These are phyloP conservation scores for Teunomyces barrocoloradensis DNA, from an alignment of 805 yeast genomes.

Conservation along the genomic window DNA sequence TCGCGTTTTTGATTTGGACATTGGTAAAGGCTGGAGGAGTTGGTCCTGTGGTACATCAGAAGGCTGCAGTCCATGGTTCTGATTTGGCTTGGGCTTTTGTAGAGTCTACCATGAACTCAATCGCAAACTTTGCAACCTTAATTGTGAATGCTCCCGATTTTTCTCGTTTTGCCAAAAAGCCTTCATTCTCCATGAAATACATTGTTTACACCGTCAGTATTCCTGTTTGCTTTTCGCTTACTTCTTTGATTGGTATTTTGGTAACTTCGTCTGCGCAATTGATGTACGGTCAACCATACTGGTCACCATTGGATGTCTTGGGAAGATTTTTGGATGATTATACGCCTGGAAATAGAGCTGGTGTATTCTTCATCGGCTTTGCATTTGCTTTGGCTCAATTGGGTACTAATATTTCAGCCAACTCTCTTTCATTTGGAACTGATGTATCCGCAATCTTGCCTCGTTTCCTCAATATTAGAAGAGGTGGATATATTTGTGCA, in stretches of 20 bases:
- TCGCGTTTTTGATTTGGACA: conserved; percentile 83
- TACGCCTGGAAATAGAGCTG: conserved; percentile 65
- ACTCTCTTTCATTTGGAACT: conserved; percentile 69
- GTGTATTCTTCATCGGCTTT: conserved; percentile 70
- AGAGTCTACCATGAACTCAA: conserved; percentile 70
- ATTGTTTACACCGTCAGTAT: conserved; percentile 55
- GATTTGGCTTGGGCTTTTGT: conserved; percentile 83
- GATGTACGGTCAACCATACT: conserved; percentile 65
- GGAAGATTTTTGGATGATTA: conserved; percentile 52
- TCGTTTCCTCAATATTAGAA: conserved; percentile 63
- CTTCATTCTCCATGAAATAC: conserved; percentile 38
- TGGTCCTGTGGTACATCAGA: conserved; percentile 66
- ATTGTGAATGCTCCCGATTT: conserved; percentile 89
- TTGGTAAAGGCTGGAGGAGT: conserved; percentile 75
- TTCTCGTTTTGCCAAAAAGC: conserved; percentile 68
- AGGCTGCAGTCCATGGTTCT: conserved; percentile 48
- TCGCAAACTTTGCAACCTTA: conserved; percentile 87
- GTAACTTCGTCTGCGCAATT: conserved; percentile 76
- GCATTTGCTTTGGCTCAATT: conserved; percentile 75
- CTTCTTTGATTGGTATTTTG: conserved; percentile 80
- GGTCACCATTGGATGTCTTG: conserved; percentile 84
- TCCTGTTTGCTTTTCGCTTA: conserved; percentile 75
- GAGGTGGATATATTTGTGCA: conserved; percentile 82
- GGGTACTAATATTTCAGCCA: conserved; percentile 75
- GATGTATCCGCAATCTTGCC: conserved; percentile 69